Evolutionary conservation across 192 early-diverging fungal species (phyloP).

Genomic region (Linnemannia exigua): DNA sequence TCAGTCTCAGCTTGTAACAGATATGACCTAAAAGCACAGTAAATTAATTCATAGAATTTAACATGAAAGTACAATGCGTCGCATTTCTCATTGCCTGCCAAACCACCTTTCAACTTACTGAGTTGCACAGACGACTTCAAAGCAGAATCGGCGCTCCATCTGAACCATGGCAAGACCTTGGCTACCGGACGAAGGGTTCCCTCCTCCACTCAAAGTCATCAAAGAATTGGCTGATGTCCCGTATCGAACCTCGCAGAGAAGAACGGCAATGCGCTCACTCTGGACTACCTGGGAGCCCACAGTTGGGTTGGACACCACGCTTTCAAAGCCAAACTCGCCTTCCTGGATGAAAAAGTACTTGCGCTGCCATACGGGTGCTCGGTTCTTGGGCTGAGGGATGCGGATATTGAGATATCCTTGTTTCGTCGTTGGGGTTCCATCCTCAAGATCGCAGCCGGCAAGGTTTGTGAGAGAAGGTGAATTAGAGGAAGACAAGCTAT

Average conservation of each 20-base stretch:
- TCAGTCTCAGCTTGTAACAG: slow-evolving; percentile 79
- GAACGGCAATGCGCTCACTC: slow-evolving; percentile 68
- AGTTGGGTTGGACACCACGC: slow-evolving; percentile 62
- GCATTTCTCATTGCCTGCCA: background rate
- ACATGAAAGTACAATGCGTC: background rate
- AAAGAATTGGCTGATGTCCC: slow-evolving; percentile 57
- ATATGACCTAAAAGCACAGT: slow-evolving; percentile 46
- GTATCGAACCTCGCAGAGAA: slow-evolving; percentile 68
- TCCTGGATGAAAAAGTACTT: slow-evolving; percentile 76
- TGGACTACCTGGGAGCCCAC: slow-evolving; percentile 63
- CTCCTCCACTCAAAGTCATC: slow-evolving; percentile 32
- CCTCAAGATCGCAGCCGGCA: background rate
- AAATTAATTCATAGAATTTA: background rate
- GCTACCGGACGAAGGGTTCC: slow-evolving; percentile 43
- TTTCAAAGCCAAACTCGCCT: slow-evolving; percentile 66
- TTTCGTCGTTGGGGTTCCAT: slow-evolving; percentile 61
- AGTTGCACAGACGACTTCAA: slow-evolving; percentile 74
- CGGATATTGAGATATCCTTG: slow-evolving; percentile 76
- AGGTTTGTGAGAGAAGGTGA: background rate
- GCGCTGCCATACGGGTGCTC: slow-evolving; percentile 70
- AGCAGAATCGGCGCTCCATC: slow-evolving; percentile 78
- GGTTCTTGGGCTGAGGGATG: slow-evolving; percentile 52
- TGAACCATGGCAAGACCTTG: slow-evolving; percentile 54
- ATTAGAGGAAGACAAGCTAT: background rate
- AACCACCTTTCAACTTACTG: slow-evolving; percentile 60